Evolutionary conservation across 345 rosid genomes (phyloP).

Genomic region (Gossypium rotundifolium): DNA sequence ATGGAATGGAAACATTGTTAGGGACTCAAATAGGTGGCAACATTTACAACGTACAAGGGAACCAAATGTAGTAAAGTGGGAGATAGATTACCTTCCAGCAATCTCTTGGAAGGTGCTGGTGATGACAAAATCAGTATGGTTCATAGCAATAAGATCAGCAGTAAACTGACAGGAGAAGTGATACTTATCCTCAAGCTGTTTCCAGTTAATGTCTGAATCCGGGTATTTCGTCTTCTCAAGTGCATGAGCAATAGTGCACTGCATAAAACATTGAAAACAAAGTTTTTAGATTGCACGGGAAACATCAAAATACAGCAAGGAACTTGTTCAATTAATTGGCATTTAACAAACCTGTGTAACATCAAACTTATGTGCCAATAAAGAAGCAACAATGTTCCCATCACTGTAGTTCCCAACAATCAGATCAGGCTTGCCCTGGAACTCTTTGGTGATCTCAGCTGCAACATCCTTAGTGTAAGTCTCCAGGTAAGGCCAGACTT

Average conservation of each 20-base stretch:
- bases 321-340: neutral
- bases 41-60: neutral
- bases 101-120: slow-evolving; percentile 94
- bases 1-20: neutral
- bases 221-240: slow-evolving; percentile 90
- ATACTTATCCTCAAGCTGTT: slow-evolving; percentile 74
- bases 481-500: slow-evolving; percentile 92
- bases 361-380: slow-evolving; percentile 71
- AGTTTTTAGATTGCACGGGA: neutral
- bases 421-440: slow-evolving; percentile 80
- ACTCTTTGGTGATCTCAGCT: slow-evolving; percentile 56
- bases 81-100: slow-evolving; percentile 67
- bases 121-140: slow-evolving; percentile 86
- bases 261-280: neutral
- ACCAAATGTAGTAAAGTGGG: neutral
- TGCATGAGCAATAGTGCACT: slow-evolving; percentile 95
- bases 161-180: slow-evolving; percentile 91
- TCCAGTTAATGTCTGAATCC: slow-evolving; percentile 91
- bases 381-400: slow-evolving; percentile 83
- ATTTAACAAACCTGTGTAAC: slow-evolving; percentile 68
- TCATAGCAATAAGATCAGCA: slow-evolving; percentile 89
- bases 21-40: neutral
- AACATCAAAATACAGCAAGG: neutral
- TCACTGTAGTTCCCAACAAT: slow-evolving; percentile 91
- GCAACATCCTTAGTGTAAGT: slow-evolving; percentile 86